Conservation (phyloP, 202 grass and related monocot genomes). For the Zizania palustris region DNA sequence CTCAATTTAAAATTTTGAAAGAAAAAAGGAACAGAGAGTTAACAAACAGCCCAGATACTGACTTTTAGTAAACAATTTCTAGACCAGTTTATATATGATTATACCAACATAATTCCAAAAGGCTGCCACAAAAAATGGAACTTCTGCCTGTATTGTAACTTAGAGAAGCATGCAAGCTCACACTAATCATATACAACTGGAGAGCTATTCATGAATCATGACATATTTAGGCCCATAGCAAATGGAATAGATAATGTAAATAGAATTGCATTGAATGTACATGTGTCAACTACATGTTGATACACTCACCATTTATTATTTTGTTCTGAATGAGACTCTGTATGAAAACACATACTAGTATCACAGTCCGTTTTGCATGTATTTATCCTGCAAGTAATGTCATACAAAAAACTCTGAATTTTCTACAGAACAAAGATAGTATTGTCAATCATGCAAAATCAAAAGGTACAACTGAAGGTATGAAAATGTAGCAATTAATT, state of each 20-base stretch:
- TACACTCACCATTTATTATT: constrained; percentile 92
- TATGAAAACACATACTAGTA: constrained; percentile 95
- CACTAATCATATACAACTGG: background rate
- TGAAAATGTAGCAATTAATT: background rate
- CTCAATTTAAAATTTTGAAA: background rate
- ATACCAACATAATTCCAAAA: constrained; percentile 18
- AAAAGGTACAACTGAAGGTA: constrained; percentile 16
- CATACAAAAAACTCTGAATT: constrained; percentile 32
- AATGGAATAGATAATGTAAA: constrained; percentile 24
- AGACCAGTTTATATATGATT: background rate
- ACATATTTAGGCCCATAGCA: background rate
- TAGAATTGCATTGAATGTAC: constrained; percentile 11
- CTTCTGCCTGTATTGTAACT: background rate
- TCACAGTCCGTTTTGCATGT: constrained; percentile 99
- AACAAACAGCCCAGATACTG: background rate
- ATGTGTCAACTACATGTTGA: constrained; percentile 24
- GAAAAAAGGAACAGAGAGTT: background rate
- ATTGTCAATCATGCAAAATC: constrained; percentile 3
- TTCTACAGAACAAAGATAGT: constrained; percentile 28
- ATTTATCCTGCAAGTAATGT: constrained; percentile 77
- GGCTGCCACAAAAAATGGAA: background rate
- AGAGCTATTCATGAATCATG: constrained; percentile 21
- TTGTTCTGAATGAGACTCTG: constrained; percentile 97
- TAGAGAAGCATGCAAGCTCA: constrained; percentile 28
- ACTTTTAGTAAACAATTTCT: background rate